Base-by-base conservation (phyloP, 306 rosid genomes). In the Trifolium subterraneum region DNA sequence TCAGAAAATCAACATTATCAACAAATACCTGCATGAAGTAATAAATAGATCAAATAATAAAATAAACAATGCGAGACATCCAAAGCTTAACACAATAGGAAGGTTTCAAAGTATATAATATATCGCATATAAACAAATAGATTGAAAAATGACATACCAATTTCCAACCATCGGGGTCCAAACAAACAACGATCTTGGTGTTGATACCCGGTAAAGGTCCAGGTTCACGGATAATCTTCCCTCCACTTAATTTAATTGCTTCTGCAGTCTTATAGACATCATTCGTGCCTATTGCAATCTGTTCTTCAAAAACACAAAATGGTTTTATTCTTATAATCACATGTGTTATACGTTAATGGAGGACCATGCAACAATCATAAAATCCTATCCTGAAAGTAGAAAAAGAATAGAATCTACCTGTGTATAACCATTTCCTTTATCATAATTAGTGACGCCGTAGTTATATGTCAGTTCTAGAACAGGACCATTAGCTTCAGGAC, bases 121-220 rank as follows among this genome's bases (percentile, higher is more conserved):
- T 52, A 72, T 60, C 51, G 15, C 62, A 65, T 69, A 36, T 23
- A 68, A 86, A 23, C 42, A 73, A 73, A 33, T 36, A 58, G 65
- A 62, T 14, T 39, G 72, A 44, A 25, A 72, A 69, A 80, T 58
- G 72, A n/a, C 82, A 23, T 87, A 93, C 97, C 90, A 93, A 76
- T 77, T 91, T 93, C 98, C 97, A 91, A 27, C 96, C 97, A 48
- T 93, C 96, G 16, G 98, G 98, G 65, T 93, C 98, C 87, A 93
- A 80, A 90, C 98, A 91, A 70, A 87, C 98, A 47, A 88, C 92
- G 25, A 93, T 91, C 88, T 93, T 93, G 81, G 97, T 91, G 89
- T 83, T 88, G 76, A 93, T 86, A 14, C 97, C 96, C 22, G 98
- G 96, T 77, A 93, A 76, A 8, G 97, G 98, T 48, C 98, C 98